phyloP scores from a whole-genome alignment of 371 early-diverging fungal genomes.

The Basidiobolus meristosporus region DNA sequence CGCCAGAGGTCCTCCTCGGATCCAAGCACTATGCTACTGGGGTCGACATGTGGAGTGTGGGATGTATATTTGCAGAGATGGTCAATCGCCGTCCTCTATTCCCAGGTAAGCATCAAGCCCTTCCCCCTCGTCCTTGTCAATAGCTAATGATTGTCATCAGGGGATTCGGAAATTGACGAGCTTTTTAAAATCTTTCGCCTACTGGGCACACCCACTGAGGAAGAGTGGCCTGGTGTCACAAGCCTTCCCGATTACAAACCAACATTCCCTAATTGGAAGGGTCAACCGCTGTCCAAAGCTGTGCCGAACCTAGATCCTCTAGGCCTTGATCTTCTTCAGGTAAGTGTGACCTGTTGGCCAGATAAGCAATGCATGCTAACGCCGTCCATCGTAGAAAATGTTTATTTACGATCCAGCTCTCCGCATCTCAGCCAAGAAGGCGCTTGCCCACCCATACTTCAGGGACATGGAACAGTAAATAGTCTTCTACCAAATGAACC shows the following conservation, averaged over 20 bases:
- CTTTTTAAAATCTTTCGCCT: constrained; percentile 79
- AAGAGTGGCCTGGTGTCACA: constrained; percentile 76
- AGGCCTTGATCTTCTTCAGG: constrained; percentile 43
- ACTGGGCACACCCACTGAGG: constrained; percentile 88
- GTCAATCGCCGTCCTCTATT: constrained; percentile 67
- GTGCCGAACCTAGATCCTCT: constrained; percentile 27
- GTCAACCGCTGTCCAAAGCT: constrained; percentile 17
- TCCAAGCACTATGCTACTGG: constrained; percentile 74
- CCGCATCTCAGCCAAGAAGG: constrained; percentile 66
- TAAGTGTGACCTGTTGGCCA: constrained; percentile 1
- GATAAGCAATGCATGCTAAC: background rate
- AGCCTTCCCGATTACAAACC: constrained; percentile 66
- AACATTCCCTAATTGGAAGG: constrained; percentile 47
- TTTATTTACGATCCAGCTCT: constrained; percentile 59
- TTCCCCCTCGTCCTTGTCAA: background rate
- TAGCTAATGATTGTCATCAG: constrained; percentile 9
- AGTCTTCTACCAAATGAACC: background rate
- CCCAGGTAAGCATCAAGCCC: constrained; percentile 27
- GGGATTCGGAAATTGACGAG: constrained; percentile 96
- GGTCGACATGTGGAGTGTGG: constrained; percentile 97
- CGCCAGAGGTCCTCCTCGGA: constrained; percentile 94
- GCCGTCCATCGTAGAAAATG: constrained; percentile 22
- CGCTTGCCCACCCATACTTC: constrained; percentile 5
- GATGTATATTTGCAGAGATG: constrained; percentile 97
- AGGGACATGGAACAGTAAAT: background rate